A percentile compares a stretch with the other conserved stretches of the same genome.
Evolutionary conservation across 2,329 filamentous ascomycete species (phyloP).

Genomic region (Cladophialophora bantiana): DNA sequence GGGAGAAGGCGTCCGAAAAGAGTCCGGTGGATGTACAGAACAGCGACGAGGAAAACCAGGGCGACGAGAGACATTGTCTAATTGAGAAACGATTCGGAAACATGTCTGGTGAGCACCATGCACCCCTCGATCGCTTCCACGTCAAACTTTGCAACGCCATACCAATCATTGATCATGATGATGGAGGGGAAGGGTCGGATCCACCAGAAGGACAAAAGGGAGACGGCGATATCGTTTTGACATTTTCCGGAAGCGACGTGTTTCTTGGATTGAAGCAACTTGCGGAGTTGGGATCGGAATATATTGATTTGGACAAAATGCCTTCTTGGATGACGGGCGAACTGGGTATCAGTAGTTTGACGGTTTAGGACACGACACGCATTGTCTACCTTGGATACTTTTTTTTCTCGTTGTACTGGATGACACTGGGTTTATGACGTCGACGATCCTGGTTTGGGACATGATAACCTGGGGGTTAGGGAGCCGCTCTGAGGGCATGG

Average conservation of each 20-base stretch:
- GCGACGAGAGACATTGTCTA: constrained; percentile 8
- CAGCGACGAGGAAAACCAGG: neutral
- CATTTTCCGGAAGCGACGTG: constrained; percentile 77
- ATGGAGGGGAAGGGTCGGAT: neutral
- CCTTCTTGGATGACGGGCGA: constrained; percentile 93
- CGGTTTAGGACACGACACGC: constrained; percentile 53
- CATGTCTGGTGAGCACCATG: constrained; percentile 29
- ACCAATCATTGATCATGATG: neutral
- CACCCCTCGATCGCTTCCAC: constrained; percentile 36
- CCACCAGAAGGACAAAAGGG: constrained; percentile 30
- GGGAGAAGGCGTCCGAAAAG: neutral
- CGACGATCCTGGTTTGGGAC: neutral
- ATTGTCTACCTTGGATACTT: neutral
- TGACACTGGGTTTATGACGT: neutral
- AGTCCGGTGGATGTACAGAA: constrained; percentile 22
- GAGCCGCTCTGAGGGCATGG: neutral
- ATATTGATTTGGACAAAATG: constrained; percentile 77
- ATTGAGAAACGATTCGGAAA: constrained; percentile 36
- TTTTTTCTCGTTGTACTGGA: neutral
- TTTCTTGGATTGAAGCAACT: constrained; percentile 81
- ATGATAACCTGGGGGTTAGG: neutral
- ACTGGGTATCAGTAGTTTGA: constrained; percentile 76
- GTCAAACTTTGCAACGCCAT: constrained; percentile 27
- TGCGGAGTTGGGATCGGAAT: constrained; percentile 68
- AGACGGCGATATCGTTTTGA: constrained; percentile 54